Evolutionary conservation across 345 rosid species (phyloP).

Genomic region (Hypericum androsaemum): DNA sequence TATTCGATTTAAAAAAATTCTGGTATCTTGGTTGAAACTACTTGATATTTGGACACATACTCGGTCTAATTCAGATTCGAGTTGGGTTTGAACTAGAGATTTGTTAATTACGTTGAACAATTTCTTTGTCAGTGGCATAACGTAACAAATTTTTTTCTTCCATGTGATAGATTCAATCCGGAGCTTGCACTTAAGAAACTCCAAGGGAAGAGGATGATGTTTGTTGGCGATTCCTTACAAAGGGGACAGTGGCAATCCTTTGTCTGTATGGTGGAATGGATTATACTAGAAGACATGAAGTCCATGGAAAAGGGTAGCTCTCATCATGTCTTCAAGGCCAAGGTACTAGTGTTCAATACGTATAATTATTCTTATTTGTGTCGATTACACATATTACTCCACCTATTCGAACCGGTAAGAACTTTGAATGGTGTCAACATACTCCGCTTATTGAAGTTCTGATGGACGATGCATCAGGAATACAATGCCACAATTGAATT

Average conservation of each 20-base stretch:
- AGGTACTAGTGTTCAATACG: conserved; percentile 16
- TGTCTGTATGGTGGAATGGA: conserved; percentile 22
- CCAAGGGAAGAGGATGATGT: conserved; percentile 19
- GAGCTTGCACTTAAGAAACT: conserved; percentile 24
- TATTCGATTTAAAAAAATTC: too few relatives aligned
- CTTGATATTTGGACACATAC: too few relatives aligned
- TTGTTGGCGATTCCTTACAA: conserved; percentile 23
- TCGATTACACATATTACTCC: too few relatives aligned
- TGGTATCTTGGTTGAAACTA: too few relatives aligned
- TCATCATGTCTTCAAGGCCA: conserved; percentile 21
- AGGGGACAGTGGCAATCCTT: conserved; percentile 29
- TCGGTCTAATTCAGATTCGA: background rate
- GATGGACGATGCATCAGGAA: conserved; percentile 14
- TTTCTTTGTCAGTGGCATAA: too few relatives aligned
- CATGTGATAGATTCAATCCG: conserved; percentile 16
- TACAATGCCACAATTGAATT: conserved; percentile 22
- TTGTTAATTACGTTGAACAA: background rate
- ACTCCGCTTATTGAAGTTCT: too few relatives aligned
- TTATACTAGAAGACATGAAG: conserved; percentile 21
- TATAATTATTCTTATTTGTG: too few relatives aligned
- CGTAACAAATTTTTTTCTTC: background rate
- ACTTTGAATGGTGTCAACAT: too few relatives aligned
- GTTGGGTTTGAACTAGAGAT: background rate
- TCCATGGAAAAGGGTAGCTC: conserved; percentile 13
- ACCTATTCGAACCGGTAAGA: too few relatives aligned